Evolutionary conservation across 208 protist species (phyloP).

Genomic region (Acanthamoeba castellanii): DNA sequence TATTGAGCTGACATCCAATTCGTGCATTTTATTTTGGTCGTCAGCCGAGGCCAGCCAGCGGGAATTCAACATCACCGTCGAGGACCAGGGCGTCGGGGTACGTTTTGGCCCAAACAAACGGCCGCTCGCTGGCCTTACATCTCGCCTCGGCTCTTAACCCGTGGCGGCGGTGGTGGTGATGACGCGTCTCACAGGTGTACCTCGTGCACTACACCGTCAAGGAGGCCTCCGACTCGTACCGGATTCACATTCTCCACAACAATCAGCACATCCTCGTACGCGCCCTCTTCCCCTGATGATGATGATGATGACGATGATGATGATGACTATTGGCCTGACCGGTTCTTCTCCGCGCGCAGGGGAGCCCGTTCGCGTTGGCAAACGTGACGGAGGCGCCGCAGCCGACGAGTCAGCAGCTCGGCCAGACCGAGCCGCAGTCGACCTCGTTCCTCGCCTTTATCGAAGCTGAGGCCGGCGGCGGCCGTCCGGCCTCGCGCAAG

Average conservation of each 20-base stretch:
- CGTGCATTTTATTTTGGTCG: not conserved
- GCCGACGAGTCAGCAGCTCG: no score
- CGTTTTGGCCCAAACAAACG: no score
- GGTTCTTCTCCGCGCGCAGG: no score
- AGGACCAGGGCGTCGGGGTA: not conserved
- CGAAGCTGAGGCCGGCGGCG: not conserved
- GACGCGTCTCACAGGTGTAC: not conserved
- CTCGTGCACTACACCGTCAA: not conserved
- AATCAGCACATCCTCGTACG: not conserved
- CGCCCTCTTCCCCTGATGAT: not conserved
- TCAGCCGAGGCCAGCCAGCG: not conserved
- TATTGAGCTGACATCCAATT: not conserved
- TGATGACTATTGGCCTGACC: no score
- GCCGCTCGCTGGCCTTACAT: no score
- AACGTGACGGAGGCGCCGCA: not conserved
- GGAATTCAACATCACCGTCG: not conserved
- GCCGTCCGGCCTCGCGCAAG: not conserved
- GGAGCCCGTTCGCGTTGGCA: no score
- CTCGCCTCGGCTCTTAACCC: no score
- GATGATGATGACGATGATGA: no score
- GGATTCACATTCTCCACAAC: not conserved
- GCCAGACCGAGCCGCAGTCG: not conserved
- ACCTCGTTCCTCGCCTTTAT: not conserved
- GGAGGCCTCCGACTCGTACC: not conserved
- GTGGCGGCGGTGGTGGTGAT: no score